These are phyloP conservation scores for Cryptosporidium muris DNA, from an alignment of 169 alveolate genomes.

Conservation along the genomic window DNA sequence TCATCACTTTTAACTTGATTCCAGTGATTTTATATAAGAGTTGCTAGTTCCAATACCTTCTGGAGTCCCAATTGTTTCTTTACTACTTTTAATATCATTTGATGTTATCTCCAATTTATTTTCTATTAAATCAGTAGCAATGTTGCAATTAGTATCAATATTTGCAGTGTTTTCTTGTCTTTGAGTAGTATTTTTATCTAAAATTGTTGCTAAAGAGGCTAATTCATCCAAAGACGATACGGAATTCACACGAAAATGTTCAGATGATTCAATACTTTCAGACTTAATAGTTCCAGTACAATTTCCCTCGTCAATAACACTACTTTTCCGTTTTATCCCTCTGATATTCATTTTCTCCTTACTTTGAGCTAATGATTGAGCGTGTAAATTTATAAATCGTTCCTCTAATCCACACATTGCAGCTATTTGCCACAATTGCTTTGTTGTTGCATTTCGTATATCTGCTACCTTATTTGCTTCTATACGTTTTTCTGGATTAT, in stretches of 20 bases:
- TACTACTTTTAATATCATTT: too few species aligned
- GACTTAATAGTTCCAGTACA: too few species aligned
- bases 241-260: neutral
- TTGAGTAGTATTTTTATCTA: too few species aligned
- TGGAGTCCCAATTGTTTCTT: too few species aligned
- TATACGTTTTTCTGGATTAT: slow-evolving; percentile 47
- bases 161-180: too few species aligned
- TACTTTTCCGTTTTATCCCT: slow-evolving; percentile 42
- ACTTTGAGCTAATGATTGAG: slow-evolving; percentile 69
- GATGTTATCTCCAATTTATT: too few species aligned
- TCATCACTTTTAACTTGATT: too few species aligned
- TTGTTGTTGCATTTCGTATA: slow-evolving; percentile 65
- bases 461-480: slow-evolving; percentile 69
- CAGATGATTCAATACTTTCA: neutral
- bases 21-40: too few species aligned
- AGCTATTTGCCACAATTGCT: slow-evolving; percentile 71
- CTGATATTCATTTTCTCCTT: slow-evolving; percentile 25
- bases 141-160: too few species aligned
- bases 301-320: neutral
- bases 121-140: too few species aligned
- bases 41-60: too few species aligned
- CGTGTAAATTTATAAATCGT: slow-evolving; percentile 63
- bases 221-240: neutral
- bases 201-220: too few species aligned
- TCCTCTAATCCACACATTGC: slow-evolving; percentile 71